Conservation (phyloP, 345 rosid species). For the Lepidium aucheri region DNA sequence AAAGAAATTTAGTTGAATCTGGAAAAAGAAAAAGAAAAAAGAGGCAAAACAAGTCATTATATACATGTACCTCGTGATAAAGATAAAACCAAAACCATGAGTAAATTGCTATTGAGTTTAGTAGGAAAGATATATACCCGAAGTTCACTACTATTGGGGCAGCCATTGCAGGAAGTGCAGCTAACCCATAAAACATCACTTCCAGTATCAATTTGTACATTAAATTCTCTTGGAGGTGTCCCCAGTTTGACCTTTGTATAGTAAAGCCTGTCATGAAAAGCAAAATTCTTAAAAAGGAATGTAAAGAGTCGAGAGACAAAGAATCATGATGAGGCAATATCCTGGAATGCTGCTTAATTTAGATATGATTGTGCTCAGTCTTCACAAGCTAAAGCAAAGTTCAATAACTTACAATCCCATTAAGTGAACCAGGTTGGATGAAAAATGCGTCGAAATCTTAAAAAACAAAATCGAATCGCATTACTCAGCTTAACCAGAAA, state of each 20-base stretch:
- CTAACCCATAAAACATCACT: slow-evolving; percentile 96
- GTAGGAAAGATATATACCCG: slow-evolving; percentile 35
- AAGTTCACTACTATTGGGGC: slow-evolving; percentile 78
- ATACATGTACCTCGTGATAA: not conserved
- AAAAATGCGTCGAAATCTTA: not conserved
- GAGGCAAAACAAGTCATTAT: slow-evolving; percentile 2
- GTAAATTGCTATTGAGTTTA: not conserved
- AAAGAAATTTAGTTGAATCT: slow-evolving; percentile 78
- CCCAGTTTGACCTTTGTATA: slow-evolving; percentile 79
- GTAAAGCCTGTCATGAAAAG: slow-evolving; percentile 51
- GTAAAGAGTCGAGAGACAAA: not conserved
- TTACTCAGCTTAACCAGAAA: slow-evolving; percentile 1
- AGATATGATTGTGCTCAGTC: not conserved
- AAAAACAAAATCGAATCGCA: not conserved
- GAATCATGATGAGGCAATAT: not conserved
- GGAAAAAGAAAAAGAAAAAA: slow-evolving; percentile 13
- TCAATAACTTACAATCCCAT: not conserved
- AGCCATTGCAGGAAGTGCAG: slow-evolving; percentile 79
- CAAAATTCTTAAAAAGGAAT: not conserved
- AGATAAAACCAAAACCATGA: slow-evolving; percentile 8
- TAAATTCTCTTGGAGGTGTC: slow-evolving; percentile 72
- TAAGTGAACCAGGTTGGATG: not conserved
- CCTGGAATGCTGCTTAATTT: not conserved
- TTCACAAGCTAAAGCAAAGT: not conserved
- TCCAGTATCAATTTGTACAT: slow-evolving; percentile 93